Base-by-base conservation (phyloP, 441 rosid species). In the Euphorbia corollata region DNA sequence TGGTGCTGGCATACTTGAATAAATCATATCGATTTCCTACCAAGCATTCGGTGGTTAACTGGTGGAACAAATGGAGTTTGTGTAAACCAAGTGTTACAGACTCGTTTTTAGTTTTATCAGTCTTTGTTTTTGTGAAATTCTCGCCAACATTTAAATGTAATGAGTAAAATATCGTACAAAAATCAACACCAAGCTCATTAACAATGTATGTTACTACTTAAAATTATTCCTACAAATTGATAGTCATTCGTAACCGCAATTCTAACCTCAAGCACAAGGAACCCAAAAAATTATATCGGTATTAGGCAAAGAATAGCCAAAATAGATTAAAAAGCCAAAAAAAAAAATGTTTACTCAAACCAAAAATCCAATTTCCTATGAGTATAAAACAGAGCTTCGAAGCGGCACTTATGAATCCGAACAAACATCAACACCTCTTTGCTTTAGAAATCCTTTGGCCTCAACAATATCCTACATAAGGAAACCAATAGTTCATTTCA, bases 391-490 rank as follows among this genome's bases (percentile, higher is more conserved):
- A 23, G 16, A 51, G 22, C 9, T 18, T n/a, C 10, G n/a, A 50
- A 36, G 22, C 11, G 18, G 15, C 50, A 23, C 32, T 22, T 18
- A 16, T 78, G 78, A 82, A 30, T 77, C 80, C 0, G 86, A 83
- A 61, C 83, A 77, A 58, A 88, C 85, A 75, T 88, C 87, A 41
- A 91, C 75, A 56, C 91, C 86, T 77, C 68, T 91, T 65, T 78
- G 81, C 81, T 79, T 82, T 70, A 91, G 69, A 72, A 79, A 87
- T 27, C 79, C 83, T 75, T 84, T 83, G 63, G 96, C 97, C 84
- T 88, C 93, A 8, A 59, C 59, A 67, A 83, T 80, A 70, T 85
- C 90, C 88, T 83, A 63, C 51, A 72, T 41, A 68, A 47, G 67
- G 10, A 73, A 18, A 45, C 2, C 58, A 36, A 36, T 38, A 51